Conservation (phyloP, 2,329 filamentous ascomycete genomes). For the Thermochaetoides dissita region DNA sequence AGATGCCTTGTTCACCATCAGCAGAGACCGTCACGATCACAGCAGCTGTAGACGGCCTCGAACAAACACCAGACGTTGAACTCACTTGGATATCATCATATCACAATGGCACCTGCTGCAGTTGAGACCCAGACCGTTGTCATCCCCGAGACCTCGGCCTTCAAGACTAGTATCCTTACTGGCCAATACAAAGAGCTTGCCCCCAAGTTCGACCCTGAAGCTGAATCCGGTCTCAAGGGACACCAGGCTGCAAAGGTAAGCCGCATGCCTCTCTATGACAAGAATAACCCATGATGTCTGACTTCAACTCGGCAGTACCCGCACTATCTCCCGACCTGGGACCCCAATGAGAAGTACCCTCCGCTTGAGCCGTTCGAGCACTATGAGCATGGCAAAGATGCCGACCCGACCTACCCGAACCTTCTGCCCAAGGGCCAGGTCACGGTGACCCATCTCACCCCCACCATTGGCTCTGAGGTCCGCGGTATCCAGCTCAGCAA, state of each 20-base stretch:
- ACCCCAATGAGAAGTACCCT: conserved; percentile 43
- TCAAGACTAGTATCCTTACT: conserved; percentile 11
- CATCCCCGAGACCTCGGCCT: conserved; percentile 9
- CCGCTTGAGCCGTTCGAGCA: conserved; percentile 53
- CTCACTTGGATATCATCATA: no score
- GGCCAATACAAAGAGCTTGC: conserved; percentile 21
- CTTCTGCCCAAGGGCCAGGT: conserved; percentile 38
- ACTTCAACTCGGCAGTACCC: conserved; percentile 30
- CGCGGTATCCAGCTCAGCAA: conserved; percentile 53
- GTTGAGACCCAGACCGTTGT: conserved; percentile 14
- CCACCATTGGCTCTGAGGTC: conserved; percentile 54
- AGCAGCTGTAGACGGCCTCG: not conserved
- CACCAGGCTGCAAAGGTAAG: conserved; percentile 15
- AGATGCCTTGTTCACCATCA: not conserved
- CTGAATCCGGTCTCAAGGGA: conserved; percentile 19
- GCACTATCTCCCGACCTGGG: conserved; percentile 52
- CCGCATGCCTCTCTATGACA: not conserved
- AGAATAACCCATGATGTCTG: no score
- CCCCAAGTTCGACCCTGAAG: conserved; percentile 16
- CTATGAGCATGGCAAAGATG: conserved; percentile 55
- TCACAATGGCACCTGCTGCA: conserved; percentile 22
- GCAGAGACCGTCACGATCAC: not conserved
- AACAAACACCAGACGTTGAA: no score
- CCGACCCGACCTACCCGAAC: conserved; percentile 48
- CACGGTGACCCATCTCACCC: conserved; percentile 45